Evolutionary conservation across 2,329 filamentous ascomycete genomes (phyloP), one percentile per base, ranked within the genome.

Genomic region (Ascochyta pisi): DNA sequence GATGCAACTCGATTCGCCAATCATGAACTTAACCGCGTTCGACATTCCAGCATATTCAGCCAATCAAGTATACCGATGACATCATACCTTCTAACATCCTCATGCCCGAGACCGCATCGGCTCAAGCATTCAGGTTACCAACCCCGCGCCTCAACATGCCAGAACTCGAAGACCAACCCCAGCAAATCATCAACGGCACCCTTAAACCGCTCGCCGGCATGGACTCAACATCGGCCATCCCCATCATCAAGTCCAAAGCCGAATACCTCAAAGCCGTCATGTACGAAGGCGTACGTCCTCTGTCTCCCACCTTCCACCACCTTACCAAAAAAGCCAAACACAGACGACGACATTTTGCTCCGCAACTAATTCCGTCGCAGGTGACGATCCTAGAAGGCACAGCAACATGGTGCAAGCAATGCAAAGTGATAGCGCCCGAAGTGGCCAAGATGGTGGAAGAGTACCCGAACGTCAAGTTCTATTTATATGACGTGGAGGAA

Each of bases 361-460:
- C 15, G 5, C 15, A 16, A n/a, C 33, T 35, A 9, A n/a, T 24
- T 13, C 12, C 15, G 5, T 4, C 19, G 3, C 15, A 57, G 54
- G 54, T 72, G 16, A 70, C 68, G 12, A 60, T 73, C 56, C 66
- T 72, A 52, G 63, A 73, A 50, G 67, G 64, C 58, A 70, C 68
- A 37, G 67, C 69, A 46, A 64, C 63, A 8, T 70, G 69, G 69
- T 73, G 68, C 38, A 23, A 60, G 31, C 65, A 69, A 35, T 72
- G 68, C 63, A 65, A 65, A 50, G 56, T 60, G 3, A 64, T 71
- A 8, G 69, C 68, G 2, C 67, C 68, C 7, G 65, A 71, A 39
- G 66, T 71, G 27, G 55, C 61, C 7, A 69, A 67, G 31, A 64
- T 71, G 59, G 65, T 65, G 0, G 26, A 31, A 0, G 67, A 68